These are phyloP conservation scores for Corchorus capsularis DNA, from an alignment of 345 rosid genomes.

Conservation along the genomic window DNA sequence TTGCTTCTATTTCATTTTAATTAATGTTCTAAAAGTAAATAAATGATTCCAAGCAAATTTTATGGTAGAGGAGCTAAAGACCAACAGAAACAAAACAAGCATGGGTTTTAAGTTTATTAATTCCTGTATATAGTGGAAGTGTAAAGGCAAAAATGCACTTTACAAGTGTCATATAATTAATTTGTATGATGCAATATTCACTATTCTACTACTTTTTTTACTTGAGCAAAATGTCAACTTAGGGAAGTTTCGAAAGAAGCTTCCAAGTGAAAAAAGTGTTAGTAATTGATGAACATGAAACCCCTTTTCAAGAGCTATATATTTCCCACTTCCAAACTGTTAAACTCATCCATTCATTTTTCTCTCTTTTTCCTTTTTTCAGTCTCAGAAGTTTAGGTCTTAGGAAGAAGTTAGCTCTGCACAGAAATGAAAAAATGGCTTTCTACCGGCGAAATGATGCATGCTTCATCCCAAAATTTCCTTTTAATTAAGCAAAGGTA, in stretches of 20 bases:
- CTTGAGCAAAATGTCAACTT: constrained; percentile 6
- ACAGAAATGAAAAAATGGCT: too few relatives aligned
- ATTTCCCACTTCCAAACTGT: not conserved
- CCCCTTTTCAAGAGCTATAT: not conserved
- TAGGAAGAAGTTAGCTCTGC: too few relatives aligned
- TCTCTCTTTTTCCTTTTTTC: too few relatives aligned
- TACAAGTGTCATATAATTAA: constrained; percentile 5
- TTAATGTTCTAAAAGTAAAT: too few relatives aligned
- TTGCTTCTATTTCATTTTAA: not conserved
- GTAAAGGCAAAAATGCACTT: not conserved
- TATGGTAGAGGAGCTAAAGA: not conserved
- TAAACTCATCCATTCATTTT: too few relatives aligned
- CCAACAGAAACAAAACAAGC: not conserved
- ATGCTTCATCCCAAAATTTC: too few relatives aligned
- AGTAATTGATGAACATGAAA: not conserved
- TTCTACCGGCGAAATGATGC: too few relatives aligned
- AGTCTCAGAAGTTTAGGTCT: not conserved
- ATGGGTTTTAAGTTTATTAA: not conserved
- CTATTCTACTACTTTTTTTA: not conserved
- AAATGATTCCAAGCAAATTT: not conserved
- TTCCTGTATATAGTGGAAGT: not conserved
- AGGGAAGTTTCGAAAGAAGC: constrained; percentile 11
- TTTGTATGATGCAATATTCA: too few relatives aligned
- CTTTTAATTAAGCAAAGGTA: too few relatives aligned
- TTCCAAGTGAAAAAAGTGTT: not conserved